These are phyloP conservation scores for Fusarium lyarnte DNA, from an alignment of 2,329 filamentous ascomycete species.

Conservation along the genomic window DNA sequence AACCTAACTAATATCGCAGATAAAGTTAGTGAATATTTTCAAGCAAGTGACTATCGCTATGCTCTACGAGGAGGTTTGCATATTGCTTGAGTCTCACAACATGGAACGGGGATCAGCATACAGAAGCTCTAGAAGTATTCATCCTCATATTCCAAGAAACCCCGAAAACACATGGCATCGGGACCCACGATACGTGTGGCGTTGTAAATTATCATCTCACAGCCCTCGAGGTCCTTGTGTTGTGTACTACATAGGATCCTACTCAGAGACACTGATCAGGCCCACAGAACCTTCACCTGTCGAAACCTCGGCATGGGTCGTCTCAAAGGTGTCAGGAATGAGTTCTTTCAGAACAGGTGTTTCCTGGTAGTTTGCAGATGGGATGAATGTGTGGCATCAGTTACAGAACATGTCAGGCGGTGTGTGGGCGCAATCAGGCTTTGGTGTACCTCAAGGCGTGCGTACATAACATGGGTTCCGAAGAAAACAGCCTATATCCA, in stretches of 20 bases:
- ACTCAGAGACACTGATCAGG: too few relatives aligned
- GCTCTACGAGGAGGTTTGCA: fast-evolving
- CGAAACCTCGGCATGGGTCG: too few relatives aligned
- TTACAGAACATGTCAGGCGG: too few relatives aligned
- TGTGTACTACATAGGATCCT: too few relatives aligned
- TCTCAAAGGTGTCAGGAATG: too few relatives aligned
- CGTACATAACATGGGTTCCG: background rate
- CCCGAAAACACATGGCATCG: fast-evolving
- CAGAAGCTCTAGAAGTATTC: background rate
- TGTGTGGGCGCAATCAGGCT: too few relatives aligned
- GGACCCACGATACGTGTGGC: fast-evolving
- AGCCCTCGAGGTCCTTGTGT: too few relatives aligned
- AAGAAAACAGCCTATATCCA: background rate
- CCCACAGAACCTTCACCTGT: too few relatives aligned
- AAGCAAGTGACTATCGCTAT: fast-evolving
- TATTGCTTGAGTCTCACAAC: background rate
- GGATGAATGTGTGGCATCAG: too few relatives aligned
- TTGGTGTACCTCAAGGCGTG: too few relatives aligned
- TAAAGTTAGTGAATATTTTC: background rate
- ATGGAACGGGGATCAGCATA: background rate
- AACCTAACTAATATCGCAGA: background rate
- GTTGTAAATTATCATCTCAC: background rate
- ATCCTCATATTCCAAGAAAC: fast-evolving
- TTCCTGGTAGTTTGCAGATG: too few relatives aligned
- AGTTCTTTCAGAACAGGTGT: too few relatives aligned